phyloP scores from a whole-genome alignment of 202 grass and related monocot genomes.

The Setaria italica region DNA sequence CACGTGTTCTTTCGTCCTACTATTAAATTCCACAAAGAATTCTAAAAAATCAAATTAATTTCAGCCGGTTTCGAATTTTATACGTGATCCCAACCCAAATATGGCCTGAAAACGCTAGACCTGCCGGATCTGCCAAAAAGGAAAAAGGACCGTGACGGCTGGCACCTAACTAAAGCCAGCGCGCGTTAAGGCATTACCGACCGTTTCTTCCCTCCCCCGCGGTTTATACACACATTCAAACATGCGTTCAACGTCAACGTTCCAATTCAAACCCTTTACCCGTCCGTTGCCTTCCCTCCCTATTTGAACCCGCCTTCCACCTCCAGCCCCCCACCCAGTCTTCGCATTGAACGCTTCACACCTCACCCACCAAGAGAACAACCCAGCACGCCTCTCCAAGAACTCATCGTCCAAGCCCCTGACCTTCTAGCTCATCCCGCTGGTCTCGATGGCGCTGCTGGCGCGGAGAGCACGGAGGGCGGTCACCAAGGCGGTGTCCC shows the following conservation, averaged over 20 bases:
- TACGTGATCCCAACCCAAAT: not conserved
- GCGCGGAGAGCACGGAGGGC: constrained; percentile 32
- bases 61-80: not conserved
- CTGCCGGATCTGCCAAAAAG: not conserved
- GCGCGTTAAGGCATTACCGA: constrained; percentile 42
- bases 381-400: constrained; percentile 8
- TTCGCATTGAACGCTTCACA: constrained; percentile 46
- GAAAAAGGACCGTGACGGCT: not conserved
- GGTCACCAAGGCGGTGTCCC: constrained; percentile 8
- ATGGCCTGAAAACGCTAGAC: not conserved
- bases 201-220: constrained; percentile 49
- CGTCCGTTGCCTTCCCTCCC: constrained; percentile 39
- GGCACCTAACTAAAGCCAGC: constrained; percentile 42
- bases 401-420: not conserved
- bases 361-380: not conserved
- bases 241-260: constrained; percentile 63
- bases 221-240: constrained; percentile 55
- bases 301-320: constrained; percentile 55
- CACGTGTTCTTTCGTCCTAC: not conserved
- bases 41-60: not conserved
- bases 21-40: not conserved
- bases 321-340: constrained; percentile 24
- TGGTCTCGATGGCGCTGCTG: constrained; percentile 41
- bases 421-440: not conserved
- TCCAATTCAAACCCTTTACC: constrained; percentile 60